These are phyloP conservation scores for Persicaria maculosa DNA, from an alignment of 148 eudicot genomes.

Conservation along the genomic window DNA sequence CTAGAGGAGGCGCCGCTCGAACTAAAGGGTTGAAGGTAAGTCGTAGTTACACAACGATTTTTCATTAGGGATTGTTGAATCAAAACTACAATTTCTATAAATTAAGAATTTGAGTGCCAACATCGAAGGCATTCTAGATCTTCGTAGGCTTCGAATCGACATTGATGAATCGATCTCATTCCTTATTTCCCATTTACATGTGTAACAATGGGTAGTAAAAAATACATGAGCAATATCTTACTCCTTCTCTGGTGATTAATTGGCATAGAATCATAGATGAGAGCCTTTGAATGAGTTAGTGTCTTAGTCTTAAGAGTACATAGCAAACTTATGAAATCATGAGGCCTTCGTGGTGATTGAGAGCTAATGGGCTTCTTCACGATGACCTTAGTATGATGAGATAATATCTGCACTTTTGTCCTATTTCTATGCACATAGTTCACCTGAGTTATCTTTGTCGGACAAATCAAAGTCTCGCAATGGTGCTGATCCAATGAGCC, in stretches of 20 bases:
- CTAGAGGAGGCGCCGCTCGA: no score
- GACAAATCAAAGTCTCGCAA: slow-evolving; percentile 11
- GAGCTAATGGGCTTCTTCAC: neutral
- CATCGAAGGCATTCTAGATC: no score
- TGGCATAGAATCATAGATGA: neutral
- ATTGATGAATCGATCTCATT: no score
- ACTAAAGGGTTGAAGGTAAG: no score
- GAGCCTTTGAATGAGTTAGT: neutral
- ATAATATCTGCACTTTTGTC: neutral
- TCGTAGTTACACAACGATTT: no score
- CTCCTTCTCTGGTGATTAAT: neutral
- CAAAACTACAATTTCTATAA: no score
- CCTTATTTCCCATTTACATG: neutral
- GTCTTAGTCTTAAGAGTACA: neutral
- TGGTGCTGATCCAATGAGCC: slow-evolving; percentile 27
- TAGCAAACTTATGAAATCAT: neutral
- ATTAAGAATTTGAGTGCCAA: no score
- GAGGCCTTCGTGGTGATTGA: neutral
- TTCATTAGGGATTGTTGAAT: no score
- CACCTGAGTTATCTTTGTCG: neutral
- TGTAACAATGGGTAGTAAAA: neutral
- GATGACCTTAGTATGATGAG: neutral
- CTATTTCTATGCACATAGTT: neutral
- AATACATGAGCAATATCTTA: neutral
- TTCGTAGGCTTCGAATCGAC: no score